Conservation (phyloP, 345 rosid species). For the Ceriops decandra region DNA sequence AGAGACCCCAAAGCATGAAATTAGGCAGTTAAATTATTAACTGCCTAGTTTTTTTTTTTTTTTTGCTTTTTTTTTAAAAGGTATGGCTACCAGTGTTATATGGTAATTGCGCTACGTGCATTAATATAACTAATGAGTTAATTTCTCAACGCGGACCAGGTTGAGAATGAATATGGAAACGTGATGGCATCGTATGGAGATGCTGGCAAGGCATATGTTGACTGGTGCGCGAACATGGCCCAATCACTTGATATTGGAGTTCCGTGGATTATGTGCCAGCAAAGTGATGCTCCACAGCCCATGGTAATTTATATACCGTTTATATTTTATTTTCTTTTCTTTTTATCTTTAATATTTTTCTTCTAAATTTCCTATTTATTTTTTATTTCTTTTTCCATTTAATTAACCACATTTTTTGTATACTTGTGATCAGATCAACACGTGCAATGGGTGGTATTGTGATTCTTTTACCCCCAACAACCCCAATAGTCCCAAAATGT, state of each 20-base stretch:
- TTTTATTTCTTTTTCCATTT: too few species aligned
- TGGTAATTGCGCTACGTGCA: too few species aligned
- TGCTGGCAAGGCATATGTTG: slow-evolving; percentile 51
- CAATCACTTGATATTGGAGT: slow-evolving; percentile 47
- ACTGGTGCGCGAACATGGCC: slow-evolving; percentile 76
- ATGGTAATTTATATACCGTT: slow-evolving; percentile 18
- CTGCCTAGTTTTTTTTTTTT: too few species aligned
- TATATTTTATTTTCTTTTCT: neutral
- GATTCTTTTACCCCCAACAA: slow-evolving; percentile 34
- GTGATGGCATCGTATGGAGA: slow-evolving; percentile 40
- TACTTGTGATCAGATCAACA: slow-evolving; percentile 29
- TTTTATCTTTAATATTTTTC: neutral
- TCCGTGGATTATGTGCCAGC: slow-evolving; percentile 88
- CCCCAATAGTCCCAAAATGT: slow-evolving; percentile 45
- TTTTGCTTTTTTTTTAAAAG: too few species aligned
- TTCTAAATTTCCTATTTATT: too few species aligned
- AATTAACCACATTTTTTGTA: too few species aligned
- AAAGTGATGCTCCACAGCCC: slow-evolving; percentile 57
- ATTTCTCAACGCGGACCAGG: slow-evolving; percentile 23
- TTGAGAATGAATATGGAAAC: slow-evolving; percentile 76
- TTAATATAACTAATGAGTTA: too few species aligned
- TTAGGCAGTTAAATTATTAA: too few species aligned
- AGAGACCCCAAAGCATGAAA: too few species aligned
- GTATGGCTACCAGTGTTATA: too few species aligned
- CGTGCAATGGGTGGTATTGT: slow-evolving; percentile 55